phyloP scores from a whole-genome alignment of 305 asterid species.

The Caryopteris hybrid region DNA sequence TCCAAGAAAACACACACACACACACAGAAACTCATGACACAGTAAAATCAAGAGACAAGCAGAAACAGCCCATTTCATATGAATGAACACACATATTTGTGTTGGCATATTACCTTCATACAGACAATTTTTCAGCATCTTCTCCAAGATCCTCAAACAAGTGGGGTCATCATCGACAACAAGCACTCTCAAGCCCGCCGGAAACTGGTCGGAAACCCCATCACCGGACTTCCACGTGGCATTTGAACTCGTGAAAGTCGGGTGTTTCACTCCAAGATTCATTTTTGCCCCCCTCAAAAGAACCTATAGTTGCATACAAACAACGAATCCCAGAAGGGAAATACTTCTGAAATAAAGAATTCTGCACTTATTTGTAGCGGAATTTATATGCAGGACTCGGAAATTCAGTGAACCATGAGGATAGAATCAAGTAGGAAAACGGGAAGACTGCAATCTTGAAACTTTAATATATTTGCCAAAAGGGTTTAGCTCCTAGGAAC shows the following conservation, averaged over 20 bases:
- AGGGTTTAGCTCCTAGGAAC: neutral
- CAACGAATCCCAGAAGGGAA: conserved; percentile 21
- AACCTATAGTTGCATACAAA: conserved; percentile 13
- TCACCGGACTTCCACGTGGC: conserved; percentile 57
- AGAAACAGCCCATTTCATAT: neutral
- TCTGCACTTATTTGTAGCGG: neutral
- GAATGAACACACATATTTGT: neutral
- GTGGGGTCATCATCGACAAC: conserved; percentile 93
- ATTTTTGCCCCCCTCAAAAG: conserved; percentile 33
- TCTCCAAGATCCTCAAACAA: conserved; percentile 79
- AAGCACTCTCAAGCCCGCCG: conserved; percentile 82
- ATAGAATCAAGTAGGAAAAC: neutral
- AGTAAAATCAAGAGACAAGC: neutral
- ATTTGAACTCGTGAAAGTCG: conserved; percentile 38
- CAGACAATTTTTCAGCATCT: conserved; percentile 68
- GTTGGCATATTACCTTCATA: conserved; percentile 55
- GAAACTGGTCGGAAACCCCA: conserved; percentile 67
- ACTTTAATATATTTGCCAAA: neutral
- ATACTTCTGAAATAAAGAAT: conserved; percentile 11
- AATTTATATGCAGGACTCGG: conserved; percentile 13
- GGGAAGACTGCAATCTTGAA: neutral
- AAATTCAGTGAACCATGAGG: conserved; percentile 8
- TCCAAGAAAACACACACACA: neutral
- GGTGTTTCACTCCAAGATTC: conserved; percentile 62
- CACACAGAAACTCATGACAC: too few relatives aligned